Conservation (phyloP, 148 eudicot genomes). For the Cornus suecica region DNA sequence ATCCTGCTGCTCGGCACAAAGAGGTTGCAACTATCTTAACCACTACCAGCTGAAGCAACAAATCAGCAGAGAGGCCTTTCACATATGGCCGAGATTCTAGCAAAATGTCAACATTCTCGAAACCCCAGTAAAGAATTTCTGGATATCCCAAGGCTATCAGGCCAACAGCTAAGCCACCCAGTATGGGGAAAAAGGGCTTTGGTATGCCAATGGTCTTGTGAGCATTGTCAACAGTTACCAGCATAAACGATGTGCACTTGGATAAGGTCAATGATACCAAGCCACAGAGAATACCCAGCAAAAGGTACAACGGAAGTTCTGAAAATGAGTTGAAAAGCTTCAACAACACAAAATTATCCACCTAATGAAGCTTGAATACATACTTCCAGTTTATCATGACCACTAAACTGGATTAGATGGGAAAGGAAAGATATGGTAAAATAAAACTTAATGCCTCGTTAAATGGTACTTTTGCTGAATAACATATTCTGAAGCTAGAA, state of each 20-base stretch:
- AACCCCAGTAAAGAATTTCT: constrained; percentile 96
- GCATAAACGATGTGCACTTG: constrained; percentile 71
- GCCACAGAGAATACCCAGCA: constrained; percentile 85
- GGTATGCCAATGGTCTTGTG: constrained; percentile 48
- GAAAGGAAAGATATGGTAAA: not conserved
- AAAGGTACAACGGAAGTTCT: constrained; percentile 93
- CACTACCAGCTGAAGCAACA: constrained; percentile 74
- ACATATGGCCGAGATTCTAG: constrained; percentile 77
- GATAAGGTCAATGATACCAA: constrained; percentile 73
- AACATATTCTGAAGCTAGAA: not conserved
- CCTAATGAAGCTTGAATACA: constrained; percentile 7
- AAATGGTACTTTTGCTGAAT: not conserved
- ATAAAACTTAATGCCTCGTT: not conserved
- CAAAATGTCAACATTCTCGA: constrained; percentile 81
- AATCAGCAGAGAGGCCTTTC: constrained; percentile 64
- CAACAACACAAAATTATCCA: constrained; percentile 6
- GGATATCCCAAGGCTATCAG: constrained; percentile 85
- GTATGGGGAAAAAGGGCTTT: constrained; percentile 53
- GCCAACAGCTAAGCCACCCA: constrained; percentile 79
- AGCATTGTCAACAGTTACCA: constrained; percentile 38
- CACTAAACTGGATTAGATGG: not conserved
- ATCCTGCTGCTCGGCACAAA: constrained; percentile 79
- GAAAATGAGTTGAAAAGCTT: constrained; percentile 34
- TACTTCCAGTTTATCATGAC: not conserved
- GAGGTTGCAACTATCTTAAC: constrained; percentile 80